Evolutionary conservation across 306 rosid genomes (phyloP), one percentile per base, ranked within the genome.

Genomic region (Gleditsia sinensis): DNA sequence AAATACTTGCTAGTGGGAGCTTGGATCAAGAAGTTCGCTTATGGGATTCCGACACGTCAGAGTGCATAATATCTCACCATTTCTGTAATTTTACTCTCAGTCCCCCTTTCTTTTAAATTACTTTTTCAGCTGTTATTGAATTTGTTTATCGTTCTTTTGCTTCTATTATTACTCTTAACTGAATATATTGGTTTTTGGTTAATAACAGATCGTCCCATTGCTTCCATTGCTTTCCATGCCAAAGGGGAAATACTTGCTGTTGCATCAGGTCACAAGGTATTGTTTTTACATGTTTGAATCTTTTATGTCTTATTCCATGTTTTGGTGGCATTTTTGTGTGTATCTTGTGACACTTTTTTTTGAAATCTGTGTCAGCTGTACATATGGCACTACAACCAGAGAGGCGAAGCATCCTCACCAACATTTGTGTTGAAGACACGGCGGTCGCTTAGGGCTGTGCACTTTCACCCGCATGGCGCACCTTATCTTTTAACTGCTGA

Each of bases 1-100:
- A 90, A 68, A 88, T 95, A 77, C 91, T 95, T 83, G 98, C 98
- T n/a, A 95, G 98, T 81, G 99, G 99, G 78, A 95, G 99, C 77
- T 88, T 95, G 91, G 99, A 95, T 87, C 96, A 95, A 71, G 98
- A 90, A 83, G 99, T 95, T 82, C 93, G 93, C 39, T 76, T 92
- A 51, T 95, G 99, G 99, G 92, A 95, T 83, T 91, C 98, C 63
- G 90, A 86, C 48, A 87, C 97, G 17, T 88, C 97, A 42, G 93
- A 90, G 75, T 95, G 99, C 88, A 84, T 90, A 68, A 87, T 87
- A 70, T 92, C 93, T 13, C 97, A 86, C 57, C 92, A 92, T 77
- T 92, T 95, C 85, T 88, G 99, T 95, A 92, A 85, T 61, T 63
- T 71, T 75, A 39, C 74, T 72, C 14, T 50, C 13, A 32, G 39